Evolutionary conservation across 1,284 basidiomycete genomes (phyloP), one percentile per base, ranked within the genome.

Genomic region (Trichosporon ovoides): DNA sequence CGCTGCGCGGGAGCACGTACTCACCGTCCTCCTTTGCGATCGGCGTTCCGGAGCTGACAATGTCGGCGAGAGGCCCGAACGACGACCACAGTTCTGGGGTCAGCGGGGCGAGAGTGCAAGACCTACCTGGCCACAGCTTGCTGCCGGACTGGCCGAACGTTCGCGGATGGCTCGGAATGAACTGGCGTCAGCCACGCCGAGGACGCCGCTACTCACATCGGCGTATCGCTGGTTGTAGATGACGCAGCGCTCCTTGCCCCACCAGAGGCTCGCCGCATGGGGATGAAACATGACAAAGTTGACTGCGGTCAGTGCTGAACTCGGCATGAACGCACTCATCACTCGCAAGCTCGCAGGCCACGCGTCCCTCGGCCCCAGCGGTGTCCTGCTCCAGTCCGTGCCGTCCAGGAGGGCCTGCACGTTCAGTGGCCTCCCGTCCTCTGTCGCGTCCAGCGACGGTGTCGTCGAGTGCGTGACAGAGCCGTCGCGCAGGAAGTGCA

Each of bases 221-320:
- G 73, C 68, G 38, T 72, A 75, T 1, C 62, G 60, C 48, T 70
- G 67, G 55, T 77, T 77, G 61, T 77, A 77, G 13, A 77, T 65
- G 55, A 75, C 48, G 3, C 72, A 73, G 28, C 74, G 55, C 19
- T 77, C 72, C 50, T 65, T 60, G 12, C 75, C 74, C 72, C 73
- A 75, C 75, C 75, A 77, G 6, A 77, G 50, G 33, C 67, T 71
- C 19, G 67, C 70, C 37, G 71, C 66, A 48, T 71, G 64, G 0
- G 74, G 74, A 40, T 72, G 70, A 22, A 66, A 60, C 65, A 74
- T 66, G 34, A 75, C 66, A 11, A 72, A 52, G 35, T 33, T n/a
- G 20, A 40, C 33, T 7, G 12, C 13, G 20, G 19, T 37, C 16
- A 37, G 35, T 31, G 4, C 35, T 37, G 35, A 37, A 19, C 28